Base-by-base conservation (phyloP, 768 basidiomycete genomes). In the Tylopilus sp. region DNA sequence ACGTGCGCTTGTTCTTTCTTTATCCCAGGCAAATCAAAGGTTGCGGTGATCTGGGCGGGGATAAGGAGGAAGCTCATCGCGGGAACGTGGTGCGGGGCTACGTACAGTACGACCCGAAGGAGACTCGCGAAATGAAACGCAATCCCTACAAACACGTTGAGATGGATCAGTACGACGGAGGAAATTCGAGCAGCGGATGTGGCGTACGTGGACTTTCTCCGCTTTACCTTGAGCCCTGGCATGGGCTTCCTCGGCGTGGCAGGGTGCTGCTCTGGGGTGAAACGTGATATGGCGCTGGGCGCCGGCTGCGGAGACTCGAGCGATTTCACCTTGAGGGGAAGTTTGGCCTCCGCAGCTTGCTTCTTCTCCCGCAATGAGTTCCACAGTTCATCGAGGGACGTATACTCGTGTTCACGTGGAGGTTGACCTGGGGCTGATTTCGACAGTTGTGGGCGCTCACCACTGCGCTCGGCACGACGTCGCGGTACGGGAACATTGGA, bases 1-100 rank as follows among this genome's bases (percentile, higher is more conserved):
- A 90, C 82, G 57, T 89, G 86, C 49, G 88, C 79, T 53, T 89
- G 81, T 51, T 87, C 78, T 64, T 88, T 89, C 61, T 74, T 75
- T 39, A 89, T 79, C 25, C 85, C 83, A 3, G 77, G 76, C 59
- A 90, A 71, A 52, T 88, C 84, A 63, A 88, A 87, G 44, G 79
- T 86, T 21, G 83, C 85, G 21, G 82, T 82, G 42, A 86, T 78
- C 62, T 83, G 50, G 23, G 56, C 50, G 63, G 66, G 48, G 53
- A 62, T 66, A 63, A 61, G 56, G 35, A 44, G 42, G 58, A 56
- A 20, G 35, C 20, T 20, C 33, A 48, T 55, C 25, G 39, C 48
- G 52, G 55, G 44, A 44, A 57, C 36, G 52, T 56, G 57, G 48
- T 48, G 25, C 36, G 54, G 26, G 31, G 51, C 40, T 44, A 65